Evolutionary conservation across 352 stramenopile species (phyloP), one percentile per base, ranked within the genome.

Genomic region (Globisporangium sylvaticum): DNA sequence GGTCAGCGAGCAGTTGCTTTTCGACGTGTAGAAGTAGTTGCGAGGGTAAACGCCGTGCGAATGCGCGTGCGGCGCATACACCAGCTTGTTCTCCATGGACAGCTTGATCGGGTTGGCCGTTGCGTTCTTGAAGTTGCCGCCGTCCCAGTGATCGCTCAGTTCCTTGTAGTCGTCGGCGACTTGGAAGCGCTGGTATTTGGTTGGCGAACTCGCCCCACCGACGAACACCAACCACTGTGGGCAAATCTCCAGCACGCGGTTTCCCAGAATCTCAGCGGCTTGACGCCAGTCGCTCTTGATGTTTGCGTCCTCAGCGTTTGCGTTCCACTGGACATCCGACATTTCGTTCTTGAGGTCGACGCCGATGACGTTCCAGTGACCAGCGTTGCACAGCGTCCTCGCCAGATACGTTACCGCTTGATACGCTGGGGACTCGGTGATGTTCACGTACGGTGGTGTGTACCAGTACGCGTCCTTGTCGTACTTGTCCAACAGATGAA

Each of bases 291-390:
- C 80, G 56, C 53, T 78, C 57, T 76, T 73, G 29, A 53, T 29
- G 52, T 72, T 65, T 8, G 68, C 62, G 32, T 78, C 72, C 2
- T 48, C 52, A 14, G 65, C 64, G 12, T 77, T 54, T 4, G 59
- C 63, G 48, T 74, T 68, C 78, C 78, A 84, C 55, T 77, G 66
- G 9, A 66, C 74, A 46, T 79, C 60, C 32, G 72, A 46, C 78
- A 84, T 86, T 54, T 81, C 77, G 64, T 86, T 80, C 65, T 90
- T 92, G 58, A 92, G 70, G 60, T 89, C 81, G 7, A 92, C 60
- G n/a, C 81, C 83, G 22, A 92, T 62, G 25, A 90, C 58, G 69
- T 92, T 92, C 77, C 79, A 92, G 62, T 87, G 88, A 3, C 66
- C 74, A n/a, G 73, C 55, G 8, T 72, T 77, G 58, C 84, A 89